These are phyloP conservation scores for Phialophora tarda DNA, from an alignment of 2,329 filamentous ascomycete species.

Conservation along the genomic window DNA sequence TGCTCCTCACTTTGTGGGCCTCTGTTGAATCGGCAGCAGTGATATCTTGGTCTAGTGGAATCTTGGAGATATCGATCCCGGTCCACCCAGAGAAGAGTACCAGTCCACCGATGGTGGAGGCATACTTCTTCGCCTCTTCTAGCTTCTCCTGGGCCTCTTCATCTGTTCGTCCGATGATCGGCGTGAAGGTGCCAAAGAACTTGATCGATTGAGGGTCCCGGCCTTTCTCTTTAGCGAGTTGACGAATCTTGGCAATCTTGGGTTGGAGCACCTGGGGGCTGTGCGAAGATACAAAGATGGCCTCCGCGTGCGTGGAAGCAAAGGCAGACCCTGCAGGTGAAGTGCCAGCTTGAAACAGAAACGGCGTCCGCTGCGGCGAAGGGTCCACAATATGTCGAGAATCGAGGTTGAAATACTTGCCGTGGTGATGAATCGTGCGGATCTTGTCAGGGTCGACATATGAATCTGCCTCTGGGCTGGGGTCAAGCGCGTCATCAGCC, in stretches of 20 bases:
- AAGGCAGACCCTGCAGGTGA: slow-evolving; percentile 64
- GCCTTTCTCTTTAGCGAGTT: slow-evolving; percentile 57
- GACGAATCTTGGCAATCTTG: slow-evolving; percentile 60
- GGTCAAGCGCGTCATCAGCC: slow-evolving; percentile 62
- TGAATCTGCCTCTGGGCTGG: slow-evolving; percentile 59
- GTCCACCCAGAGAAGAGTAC: slow-evolving; percentile 65
- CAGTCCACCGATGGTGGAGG: slow-evolving; percentile 59
- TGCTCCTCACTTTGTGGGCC: slow-evolving; percentile 57
- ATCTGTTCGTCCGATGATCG: slow-evolving; percentile 57
- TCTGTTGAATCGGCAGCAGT: slow-evolving; percentile 61
- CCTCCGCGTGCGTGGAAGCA: slow-evolving; percentile 64
- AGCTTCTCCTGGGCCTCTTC: slow-evolving; percentile 62
- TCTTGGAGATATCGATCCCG: slow-evolving; percentile 64
- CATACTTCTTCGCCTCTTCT: slow-evolving; percentile 59
- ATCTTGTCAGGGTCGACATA: slow-evolving; percentile 66
- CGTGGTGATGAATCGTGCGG: slow-evolving; percentile 65
- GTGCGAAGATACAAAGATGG: slow-evolving; percentile 64
- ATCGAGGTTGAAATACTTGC: slow-evolving; percentile 56
- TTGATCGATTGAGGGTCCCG: slow-evolving; percentile 64
- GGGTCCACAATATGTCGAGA: slow-evolving; percentile 59
- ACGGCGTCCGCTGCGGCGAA: slow-evolving; percentile 63
- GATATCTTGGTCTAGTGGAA: slow-evolving; percentile 64
- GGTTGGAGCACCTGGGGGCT: slow-evolving; percentile 56
- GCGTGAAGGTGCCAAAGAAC: slow-evolving; percentile 60
- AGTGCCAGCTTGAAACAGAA: slow-evolving; percentile 65